Evolutionary conservation across 2,329 filamentous ascomycete genomes (phyloP).

Genomic region (Diaporthe citrichinensis): DNA sequence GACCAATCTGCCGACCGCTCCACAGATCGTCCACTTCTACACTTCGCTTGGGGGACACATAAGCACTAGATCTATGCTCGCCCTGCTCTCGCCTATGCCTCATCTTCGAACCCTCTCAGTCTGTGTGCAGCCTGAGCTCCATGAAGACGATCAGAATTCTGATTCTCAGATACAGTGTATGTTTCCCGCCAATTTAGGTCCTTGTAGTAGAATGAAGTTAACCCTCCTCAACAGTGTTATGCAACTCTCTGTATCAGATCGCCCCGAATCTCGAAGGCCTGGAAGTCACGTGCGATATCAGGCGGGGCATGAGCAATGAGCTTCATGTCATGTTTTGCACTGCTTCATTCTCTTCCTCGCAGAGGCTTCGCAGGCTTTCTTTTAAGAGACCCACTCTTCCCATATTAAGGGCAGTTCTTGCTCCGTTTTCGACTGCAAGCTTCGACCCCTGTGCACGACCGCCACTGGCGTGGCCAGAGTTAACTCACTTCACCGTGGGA

Average conservation of each 20-base stretch:
- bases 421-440: background rate
- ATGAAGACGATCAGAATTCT: accelerated
- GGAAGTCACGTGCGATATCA: accelerated
- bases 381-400: accelerated
- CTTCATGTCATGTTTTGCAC: background rate
- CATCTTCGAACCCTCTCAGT: background rate
- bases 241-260: background rate
- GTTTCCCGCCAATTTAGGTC: background rate
- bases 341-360: background rate
- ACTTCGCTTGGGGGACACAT: accelerated
- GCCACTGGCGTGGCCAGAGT: background rate
- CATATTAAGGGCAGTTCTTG: background rate
- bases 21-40: background rate
- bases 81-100: background rate
- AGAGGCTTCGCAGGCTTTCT: background rate
- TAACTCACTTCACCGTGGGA: background rate
- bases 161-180: background rate
- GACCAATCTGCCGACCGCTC: background rate
- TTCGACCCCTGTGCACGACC: background rate
- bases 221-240: background rate
- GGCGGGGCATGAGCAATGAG: accelerated
- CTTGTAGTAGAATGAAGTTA: background rate
- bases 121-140: background rate
- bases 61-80: accelerated
- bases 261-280: background rate